A percentile compares a stretch with the other conserved stretches of the same genome.
phyloP scores from a whole-genome alignment of 306 rosid genomes.

The Castanea mollissima region DNA sequence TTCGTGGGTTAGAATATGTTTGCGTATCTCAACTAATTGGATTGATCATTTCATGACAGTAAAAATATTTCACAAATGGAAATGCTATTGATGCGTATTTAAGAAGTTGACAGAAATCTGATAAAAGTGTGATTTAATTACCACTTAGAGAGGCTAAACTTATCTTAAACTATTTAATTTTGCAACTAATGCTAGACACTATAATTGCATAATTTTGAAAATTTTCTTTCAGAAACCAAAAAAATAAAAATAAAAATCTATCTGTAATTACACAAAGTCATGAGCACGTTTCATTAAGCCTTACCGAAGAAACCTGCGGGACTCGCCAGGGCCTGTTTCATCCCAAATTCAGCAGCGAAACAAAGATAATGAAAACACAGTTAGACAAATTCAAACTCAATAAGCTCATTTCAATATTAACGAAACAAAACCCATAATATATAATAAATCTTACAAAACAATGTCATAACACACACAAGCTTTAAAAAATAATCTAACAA shows the following conservation, averaged over 20 bases:
- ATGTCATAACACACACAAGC: neutral
- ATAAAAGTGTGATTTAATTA: neutral
- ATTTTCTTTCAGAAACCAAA: neutral
- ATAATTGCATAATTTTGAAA: neutral
- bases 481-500: neutral
- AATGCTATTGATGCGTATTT: neutral
- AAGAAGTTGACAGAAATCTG: neutral
- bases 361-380: conserved; percentile 21
- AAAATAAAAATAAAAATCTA: neutral
- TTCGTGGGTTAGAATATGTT: neutral
- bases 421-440: neutral
- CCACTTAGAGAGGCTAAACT: neutral
- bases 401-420: conserved; percentile 11
- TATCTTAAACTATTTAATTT: neutral
- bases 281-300: conserved; percentile 18
- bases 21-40: neutral
- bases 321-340: conserved; percentile 80
- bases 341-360: conserved; percentile 38
- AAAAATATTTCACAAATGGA: neutral
- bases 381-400: conserved; percentile 3
- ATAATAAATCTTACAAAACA: neutral
- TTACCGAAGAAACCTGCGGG: conserved; percentile 78
- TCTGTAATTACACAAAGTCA: neutral
- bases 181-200: neutral
- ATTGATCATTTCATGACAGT: neutral